These are phyloP conservation scores for Senna tora DNA, from an alignment of 306 rosid species.

Conservation along the genomic window DNA sequence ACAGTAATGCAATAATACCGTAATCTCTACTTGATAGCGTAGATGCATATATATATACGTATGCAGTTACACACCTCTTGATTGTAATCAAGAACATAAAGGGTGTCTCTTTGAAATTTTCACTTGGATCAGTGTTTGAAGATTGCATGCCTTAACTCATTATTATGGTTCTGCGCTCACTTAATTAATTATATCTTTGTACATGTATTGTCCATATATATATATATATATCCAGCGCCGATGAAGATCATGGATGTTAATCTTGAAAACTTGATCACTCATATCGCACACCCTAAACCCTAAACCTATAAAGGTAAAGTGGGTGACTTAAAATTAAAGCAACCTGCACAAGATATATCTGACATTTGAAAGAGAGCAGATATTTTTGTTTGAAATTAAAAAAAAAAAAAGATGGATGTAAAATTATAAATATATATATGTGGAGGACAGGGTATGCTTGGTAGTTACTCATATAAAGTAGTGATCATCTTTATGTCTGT, in stretches of 20 bases:
- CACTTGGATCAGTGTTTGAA: background rate
- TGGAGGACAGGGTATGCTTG: background rate
- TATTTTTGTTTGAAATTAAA: too few species aligned
- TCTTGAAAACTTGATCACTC: background rate
- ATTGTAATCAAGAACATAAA: background rate
- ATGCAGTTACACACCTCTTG: background rate
- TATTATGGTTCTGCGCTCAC: conserved; percentile 7
- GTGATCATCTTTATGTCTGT: conserved; percentile 5
- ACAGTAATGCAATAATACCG: too few species aligned
- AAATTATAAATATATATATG: too few species aligned
- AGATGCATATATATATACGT: conserved; percentile 7
- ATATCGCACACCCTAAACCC: too few species aligned
- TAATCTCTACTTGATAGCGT: background rate
- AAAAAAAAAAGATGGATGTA: too few species aligned
- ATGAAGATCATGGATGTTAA: background rate
- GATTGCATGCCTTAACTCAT: conserved; percentile 5
- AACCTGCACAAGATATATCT: background rate
- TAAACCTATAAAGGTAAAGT: background rate
- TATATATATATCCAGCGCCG: too few species aligned
- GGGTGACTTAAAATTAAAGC: background rate
- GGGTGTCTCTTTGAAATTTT: background rate
- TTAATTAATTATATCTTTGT: too few species aligned
- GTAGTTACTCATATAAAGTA: conserved; percentile 3
- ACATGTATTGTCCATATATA: too few species aligned
- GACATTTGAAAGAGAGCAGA: too few species aligned